Evolutionary conservation across 352 stramenopile genomes (phyloP), one percentile per base, ranked within the genome.

Genomic region (Globisporangium megalacanthum): DNA sequence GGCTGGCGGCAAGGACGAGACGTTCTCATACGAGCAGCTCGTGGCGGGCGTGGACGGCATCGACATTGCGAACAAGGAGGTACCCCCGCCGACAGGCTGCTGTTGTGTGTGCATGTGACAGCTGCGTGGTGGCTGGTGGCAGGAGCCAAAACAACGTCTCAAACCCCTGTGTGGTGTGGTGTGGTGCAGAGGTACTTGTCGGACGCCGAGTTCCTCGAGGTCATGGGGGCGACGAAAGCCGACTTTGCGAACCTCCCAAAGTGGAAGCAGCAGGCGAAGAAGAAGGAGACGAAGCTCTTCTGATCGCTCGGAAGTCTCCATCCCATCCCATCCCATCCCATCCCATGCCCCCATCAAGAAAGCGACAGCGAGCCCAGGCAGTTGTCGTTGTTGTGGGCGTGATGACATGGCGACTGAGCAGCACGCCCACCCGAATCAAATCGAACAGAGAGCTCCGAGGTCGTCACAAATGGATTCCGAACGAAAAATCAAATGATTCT

Each of bases 201-300:
- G 51, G 86, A 95, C 54, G 80, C 65, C 33, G 84, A 94, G 49
- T 96, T 96, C 62, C 10, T 66, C 29, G 74, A 73, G 20, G 60
- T 96, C 19, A 83, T 95, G 72, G 72, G 72, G 39, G 54, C 75
- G 56, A 80, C 49, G 62, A 86, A 72, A 68, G 62, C 53, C 49
- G 85, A 91, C 46, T 96, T 85, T 48, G 53, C 49, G 7, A 69
- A 69, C 6, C 64, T 92, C 17, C 77, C 86, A 41, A 93, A 94
- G 69, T 96, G 88, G 88, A 88, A 89, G 72, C 77, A 90, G 65
- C 77, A 92, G 56, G 73, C 75, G 39, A 89, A 90, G 71, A 96
- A 96, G 79, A 94, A 94, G 72, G 78, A 92, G 19, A 68, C 77
- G 9, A 73, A 81, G 33, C 71, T 96, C 45, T 96, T 96, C 66